Conservation (phyloP, 2,329 filamentous ascomycete genomes). For the Verticillium zaregamsianum region DNA sequence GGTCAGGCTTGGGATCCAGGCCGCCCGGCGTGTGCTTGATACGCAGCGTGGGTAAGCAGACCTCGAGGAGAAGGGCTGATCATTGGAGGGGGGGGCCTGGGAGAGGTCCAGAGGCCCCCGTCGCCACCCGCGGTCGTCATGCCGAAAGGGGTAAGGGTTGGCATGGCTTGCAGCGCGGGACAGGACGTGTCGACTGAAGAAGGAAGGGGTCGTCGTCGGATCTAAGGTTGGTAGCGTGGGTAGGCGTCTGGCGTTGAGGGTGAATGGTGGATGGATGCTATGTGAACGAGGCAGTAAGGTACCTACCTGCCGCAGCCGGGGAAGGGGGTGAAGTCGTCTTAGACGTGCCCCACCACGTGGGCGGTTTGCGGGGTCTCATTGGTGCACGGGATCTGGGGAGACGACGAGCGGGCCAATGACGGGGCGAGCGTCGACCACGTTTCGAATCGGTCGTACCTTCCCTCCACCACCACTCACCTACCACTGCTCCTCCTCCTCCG, state of each 20-base stretch:
- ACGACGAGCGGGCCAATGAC: not conserved
- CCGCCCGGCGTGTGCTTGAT: too few relatives aligned
- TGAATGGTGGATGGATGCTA: not conserved
- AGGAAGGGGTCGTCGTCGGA: not conserved
- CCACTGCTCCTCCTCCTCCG: not conserved
- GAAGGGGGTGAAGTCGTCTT: not conserved
- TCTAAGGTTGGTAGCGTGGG: not conserved
- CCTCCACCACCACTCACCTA: not conserved
- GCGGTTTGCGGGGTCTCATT: not conserved
- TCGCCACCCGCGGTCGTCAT: not conserved
- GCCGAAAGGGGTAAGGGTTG: not conserved
- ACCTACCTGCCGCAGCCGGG: not conserved
- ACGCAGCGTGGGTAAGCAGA: not conserved
- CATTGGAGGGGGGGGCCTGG: not conserved
- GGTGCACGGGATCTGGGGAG: not conserved
- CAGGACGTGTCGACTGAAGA: not conserved
- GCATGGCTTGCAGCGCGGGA: not conserved
- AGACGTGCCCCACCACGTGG: not conserved
- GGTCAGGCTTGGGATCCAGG: not conserved
- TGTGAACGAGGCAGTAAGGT: not conserved
- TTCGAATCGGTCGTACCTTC: not conserved
- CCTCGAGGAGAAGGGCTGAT: not conserved
- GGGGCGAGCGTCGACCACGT: not conserved
- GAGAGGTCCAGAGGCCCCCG: not conserved
- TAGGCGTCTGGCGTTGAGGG: not conserved